Base-by-base conservation (phyloP, 345 rosid genomes). In the Gossypium sturtianum region DNA sequence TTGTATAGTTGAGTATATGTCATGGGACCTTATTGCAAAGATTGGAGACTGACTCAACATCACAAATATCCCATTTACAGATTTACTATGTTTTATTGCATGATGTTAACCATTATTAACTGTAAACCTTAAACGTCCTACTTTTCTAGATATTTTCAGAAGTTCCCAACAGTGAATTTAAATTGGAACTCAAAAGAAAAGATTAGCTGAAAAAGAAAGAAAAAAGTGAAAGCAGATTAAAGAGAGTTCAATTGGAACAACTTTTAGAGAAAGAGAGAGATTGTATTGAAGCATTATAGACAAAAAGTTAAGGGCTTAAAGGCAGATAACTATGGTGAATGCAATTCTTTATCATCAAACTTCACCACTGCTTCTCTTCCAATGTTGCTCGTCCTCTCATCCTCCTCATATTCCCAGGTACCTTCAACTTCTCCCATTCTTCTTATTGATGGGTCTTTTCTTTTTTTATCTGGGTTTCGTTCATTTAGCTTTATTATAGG, bases 341-440 rank as follows among this genome's bases (percentile, higher is more conserved):
- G 44, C 67, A 13, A 22, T 66, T 53, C 53, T 22, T 10, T 61
- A 60, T 64, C 76, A 67, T 45, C 76, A 69, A 17, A 20, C 75
- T 57, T 20, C 81, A 41, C 76, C 83, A 16, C 72, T 79, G n/a
- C 56, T 72, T 62, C 76, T 78, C 44, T 75, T 80, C 74, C 84
- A 79, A 12, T 72, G 65, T 51, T 70, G 70, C 29, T 59, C 82
- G 45, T 59, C 77, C 71, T 60, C 81, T 74, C 73, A 82, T 80
- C 77, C 81, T 64, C 75, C 72, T 52, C 68, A 64, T n/a, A 62
- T 75, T 15, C 29, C 77, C 73, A 83, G 84, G 83, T 86, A 74
- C 59, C 60, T 22, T 12, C 38, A 5, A 38, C 54, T 60, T 25
- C 45, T 22, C 19, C 74, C 44, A 10, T 25, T 9, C 34, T 27